Base-by-base conservation (phyloP, 495 filamentous ascomycete species). In the Penicillium salamii region DNA sequence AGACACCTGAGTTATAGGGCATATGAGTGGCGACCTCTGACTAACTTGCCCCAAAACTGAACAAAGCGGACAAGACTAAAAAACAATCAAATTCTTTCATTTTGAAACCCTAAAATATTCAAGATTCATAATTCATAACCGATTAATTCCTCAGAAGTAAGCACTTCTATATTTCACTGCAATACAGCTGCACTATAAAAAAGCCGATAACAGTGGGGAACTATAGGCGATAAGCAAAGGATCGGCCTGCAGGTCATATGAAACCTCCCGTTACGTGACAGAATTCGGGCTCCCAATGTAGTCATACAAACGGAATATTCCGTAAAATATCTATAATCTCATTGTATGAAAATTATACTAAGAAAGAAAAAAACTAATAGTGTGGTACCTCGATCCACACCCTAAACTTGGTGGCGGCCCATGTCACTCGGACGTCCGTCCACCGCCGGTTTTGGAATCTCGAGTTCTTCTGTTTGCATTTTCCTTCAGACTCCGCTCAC, bases 391-490 rank as follows among this genome's bases (percentile, higher is more conserved):
- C 29, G 19, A 24, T 52, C 49, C 51, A 50, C 55, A 14, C 32
- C 24, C 32, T 20, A 29, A 40, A 44, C 11, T 37, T 34, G 21
- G 46, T 59, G 57, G 53, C 42, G 49, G 50, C 17, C 18, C 23
- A 61, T 60, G 57, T 57, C 47, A 61, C 57, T 35, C 43, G 17
- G 37, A 38, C 37, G 41, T 44, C 52, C 47, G 55, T 59, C 53
- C 57, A 60, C 57, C 53, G 57, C 57, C 52, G 49, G 47, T 39
- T 58, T 59, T 38, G 43, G 52, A 47, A 54, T 47, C 53, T 46
- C 29, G 38, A n/a, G n/a, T n/a, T n/a, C 20, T 35, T 39, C 31
- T 23, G 14, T 19, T 40, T 42, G 37, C 42, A 46, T 45, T 46
- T 44, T 32, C 32, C n/a, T 33, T 23, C 49, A 48, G n/a, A n/a